phyloP scores from a whole-genome alignment of 257 asterid species.

The Paulownia fortunei region DNA sequence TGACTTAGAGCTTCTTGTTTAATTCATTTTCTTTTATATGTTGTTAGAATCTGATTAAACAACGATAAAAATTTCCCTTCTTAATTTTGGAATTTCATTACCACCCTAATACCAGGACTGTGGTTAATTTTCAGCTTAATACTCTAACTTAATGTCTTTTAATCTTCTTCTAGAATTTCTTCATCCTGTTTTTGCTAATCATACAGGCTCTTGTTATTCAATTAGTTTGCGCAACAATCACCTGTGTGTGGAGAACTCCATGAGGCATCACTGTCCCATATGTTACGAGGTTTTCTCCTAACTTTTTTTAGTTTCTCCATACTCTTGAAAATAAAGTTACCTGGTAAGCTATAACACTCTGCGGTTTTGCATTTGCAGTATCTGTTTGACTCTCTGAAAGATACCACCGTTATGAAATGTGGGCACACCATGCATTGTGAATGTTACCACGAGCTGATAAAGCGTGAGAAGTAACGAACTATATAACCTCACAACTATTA shows the following conservation, averaged over 20 bases:
- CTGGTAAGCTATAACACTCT: background rate
- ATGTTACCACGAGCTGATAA: constrained; percentile 84
- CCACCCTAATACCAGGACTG: background rate
- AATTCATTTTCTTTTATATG: background rate
- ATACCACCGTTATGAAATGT: constrained; percentile 89
- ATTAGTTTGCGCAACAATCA: constrained; percentile 70
- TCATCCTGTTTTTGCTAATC: constrained; percentile 1
- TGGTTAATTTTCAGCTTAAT: background rate
- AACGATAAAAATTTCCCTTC: background rate
- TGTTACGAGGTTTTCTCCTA: constrained; percentile 78
- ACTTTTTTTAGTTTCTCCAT: background rate
- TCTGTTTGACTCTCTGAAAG: constrained; percentile 88
- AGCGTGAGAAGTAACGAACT: constrained; percentile 75
- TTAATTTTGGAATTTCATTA: background rate
- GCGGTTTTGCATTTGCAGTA: constrained; percentile 55
- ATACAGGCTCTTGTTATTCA: constrained; percentile 86
- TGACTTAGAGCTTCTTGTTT: background rate
- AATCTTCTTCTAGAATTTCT: background rate
- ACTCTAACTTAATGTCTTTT: background rate
- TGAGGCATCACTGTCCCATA: constrained; percentile 97
- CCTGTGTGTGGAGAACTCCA: constrained; percentile 84
- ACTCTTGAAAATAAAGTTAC: background rate
- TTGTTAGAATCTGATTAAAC: background rate
- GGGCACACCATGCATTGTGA: constrained; percentile 98
- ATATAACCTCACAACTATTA: background rate